phyloP scores from a whole-genome alignment of 1,284 basidiomycete species.

The Mycena sp. region DNA sequence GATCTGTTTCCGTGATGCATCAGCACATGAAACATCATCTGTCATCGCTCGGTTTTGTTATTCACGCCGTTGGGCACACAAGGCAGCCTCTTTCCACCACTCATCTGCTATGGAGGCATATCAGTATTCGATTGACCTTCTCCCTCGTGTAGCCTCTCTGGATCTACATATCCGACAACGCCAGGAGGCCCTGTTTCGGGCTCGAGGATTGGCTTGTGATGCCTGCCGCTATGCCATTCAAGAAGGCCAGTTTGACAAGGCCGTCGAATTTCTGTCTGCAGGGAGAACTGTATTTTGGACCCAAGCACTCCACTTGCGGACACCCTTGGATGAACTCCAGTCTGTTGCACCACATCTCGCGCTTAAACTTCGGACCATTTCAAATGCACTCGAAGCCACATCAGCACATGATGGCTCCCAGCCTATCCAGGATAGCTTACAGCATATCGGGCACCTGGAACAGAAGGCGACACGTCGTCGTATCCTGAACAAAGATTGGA shows the following conservation, averaged over 20 bases:
- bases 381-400: conserved; percentile 34
- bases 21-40: conserved; percentile 19
- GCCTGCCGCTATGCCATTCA: conserved; percentile 19
- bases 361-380: conserved; percentile 37
- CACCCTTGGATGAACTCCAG: conserved; percentile 45
- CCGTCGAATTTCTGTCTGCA: conserved; percentile 27
- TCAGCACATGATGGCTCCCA: conserved; percentile 5
- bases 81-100: conserved; percentile 12
- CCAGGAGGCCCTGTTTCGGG: conserved; percentile 16
- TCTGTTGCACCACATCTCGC: conserved; percentile 37
- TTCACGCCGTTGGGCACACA: conserved; percentile 16
- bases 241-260: conserved; percentile 18
- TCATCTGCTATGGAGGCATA: conserved; percentile 22
- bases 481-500: conserved; percentile 38
- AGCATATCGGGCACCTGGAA: conserved; percentile 29
- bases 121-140: conserved; percentile 14
- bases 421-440: conserved; percentile 28
- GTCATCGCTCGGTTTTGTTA: conserved; percentile 13
- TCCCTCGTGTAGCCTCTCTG: conserved; percentile 15
- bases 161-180: conserved; percentile 19
- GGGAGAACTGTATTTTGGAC: conserved; percentile 46
- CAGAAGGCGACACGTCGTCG: conserved; percentile 31
- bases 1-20: conserved; percentile 1
- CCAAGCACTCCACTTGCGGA: conserved; percentile 45
- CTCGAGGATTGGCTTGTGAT: conserved; percentile 18